phyloP scores from a whole-genome alignment of 495 filamentous ascomycete species.

The Aspergillus heteromorphus region DNA sequence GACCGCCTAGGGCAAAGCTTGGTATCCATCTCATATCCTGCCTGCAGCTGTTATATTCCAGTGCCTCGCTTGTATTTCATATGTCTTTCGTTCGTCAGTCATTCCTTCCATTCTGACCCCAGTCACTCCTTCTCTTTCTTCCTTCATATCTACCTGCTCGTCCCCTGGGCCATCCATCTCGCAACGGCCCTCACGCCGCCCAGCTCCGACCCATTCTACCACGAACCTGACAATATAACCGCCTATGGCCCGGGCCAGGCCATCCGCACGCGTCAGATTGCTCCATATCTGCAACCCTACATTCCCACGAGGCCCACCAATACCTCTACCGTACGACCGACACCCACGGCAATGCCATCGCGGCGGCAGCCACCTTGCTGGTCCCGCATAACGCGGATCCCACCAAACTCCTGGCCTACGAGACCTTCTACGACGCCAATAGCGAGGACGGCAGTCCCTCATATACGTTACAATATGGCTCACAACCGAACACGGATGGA shows the following conservation, averaged over 20 bases:
- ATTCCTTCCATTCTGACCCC: no score
- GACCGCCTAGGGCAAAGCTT: no score
- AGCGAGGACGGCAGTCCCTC: conserved; percentile 24
- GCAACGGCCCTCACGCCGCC: conserved; percentile 6
- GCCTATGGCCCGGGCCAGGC: conserved; percentile 33
- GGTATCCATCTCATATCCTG: no score
- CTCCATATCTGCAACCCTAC: conserved; percentile 26
- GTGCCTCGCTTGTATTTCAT: no score
- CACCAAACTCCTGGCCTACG: conserved; percentile 38
- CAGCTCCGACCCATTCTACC: conserved; percentile 42
- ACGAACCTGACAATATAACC: conserved; percentile 34
- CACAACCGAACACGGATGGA: no score
- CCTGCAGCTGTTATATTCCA: no score
- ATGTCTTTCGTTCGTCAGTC: no score
- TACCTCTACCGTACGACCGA: conserved; percentile 50
- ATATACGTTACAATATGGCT: no score
- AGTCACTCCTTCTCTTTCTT: no score
- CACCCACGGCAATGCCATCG: conserved; percentile 33
- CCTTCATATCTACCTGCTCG: no score
- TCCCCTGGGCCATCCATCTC: no score
- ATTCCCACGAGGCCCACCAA: conserved; percentile 29
- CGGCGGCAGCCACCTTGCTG: conserved; percentile 47
- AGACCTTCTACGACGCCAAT: conserved; percentile 39
- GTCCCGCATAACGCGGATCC: conserved; percentile 30
- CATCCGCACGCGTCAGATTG: conserved; percentile 33